These are phyloP conservation scores for Candida vaughaniae DNA, from an alignment of 805 yeast species.

Conservation along the genomic window DNA sequence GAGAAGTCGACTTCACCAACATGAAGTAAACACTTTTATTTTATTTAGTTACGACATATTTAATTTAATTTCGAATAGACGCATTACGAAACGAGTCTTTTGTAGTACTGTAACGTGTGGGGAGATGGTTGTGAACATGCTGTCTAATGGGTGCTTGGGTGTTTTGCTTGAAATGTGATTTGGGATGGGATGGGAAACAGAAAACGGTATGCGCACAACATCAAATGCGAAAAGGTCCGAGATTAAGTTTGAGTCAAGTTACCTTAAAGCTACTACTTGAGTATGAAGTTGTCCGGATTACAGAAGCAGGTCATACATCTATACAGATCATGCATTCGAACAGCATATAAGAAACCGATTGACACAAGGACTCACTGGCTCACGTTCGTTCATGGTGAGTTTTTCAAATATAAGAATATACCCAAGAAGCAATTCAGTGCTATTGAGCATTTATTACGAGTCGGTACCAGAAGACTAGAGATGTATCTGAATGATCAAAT, in stretches of 20 bases:
- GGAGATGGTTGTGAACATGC: too few species aligned
- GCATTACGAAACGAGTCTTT: too few species aligned
- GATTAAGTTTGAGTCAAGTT: too few species aligned
- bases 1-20: slow-evolving; percentile 60
- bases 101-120: too few species aligned
- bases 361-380: slow-evolving; percentile 46
- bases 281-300: slow-evolving; percentile 37
- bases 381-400: slow-evolving; percentile 57
- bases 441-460: slow-evolving; percentile 77
- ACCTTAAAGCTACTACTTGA: too few species aligned
- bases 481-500: slow-evolving; percentile 70
- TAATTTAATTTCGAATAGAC: slow-evolving; percentile 1
- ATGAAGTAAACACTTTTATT: slow-evolving; percentile 15
- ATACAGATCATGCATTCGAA: slow-evolving; percentile 49
- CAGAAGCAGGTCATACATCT: slow-evolving; percentile 49
- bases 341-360: slow-evolving; percentile 45
- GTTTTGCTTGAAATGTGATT: too few species aligned
- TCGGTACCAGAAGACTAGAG: slow-evolving; percentile 70
- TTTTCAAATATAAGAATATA: slow-evolving; percentile 52
- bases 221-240: background rate
- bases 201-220: too few species aligned
- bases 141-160: too few species aligned
- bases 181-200: too few species aligned
- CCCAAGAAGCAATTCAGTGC: slow-evolving; percentile 81
- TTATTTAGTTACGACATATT: slow-evolving; percentile 4